A percentile compares a stretch with the other conserved stretches of the same genome.
Conservation (phyloP, 345 rosid species). For the Citropsis articulata region DNA sequence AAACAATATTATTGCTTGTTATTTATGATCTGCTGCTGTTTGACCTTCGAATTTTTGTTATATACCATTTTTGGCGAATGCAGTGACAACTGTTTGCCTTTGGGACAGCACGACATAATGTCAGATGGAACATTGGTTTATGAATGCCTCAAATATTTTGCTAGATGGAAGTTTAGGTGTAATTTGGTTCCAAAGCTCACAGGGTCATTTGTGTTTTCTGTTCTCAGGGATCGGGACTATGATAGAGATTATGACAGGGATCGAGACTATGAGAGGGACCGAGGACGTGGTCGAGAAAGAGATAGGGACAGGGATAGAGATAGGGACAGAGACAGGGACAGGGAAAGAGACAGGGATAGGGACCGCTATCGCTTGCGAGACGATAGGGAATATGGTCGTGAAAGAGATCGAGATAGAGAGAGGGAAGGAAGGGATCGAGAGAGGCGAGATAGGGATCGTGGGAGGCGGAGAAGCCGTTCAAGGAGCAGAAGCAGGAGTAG, state of each 20-base stretch:
- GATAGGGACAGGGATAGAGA: constrained; percentile 34
- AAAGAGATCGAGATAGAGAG: constrained; percentile 69
- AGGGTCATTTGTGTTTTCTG: not conserved
- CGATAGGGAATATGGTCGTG: constrained; percentile 70
- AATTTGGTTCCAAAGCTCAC: not conserved
- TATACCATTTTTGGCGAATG: not conserved
- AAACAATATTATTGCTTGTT: constrained; percentile 33
- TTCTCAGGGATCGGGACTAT: constrained; percentile 57
- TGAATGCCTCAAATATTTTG: not conserved
- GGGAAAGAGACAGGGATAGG: constrained; percentile 63
- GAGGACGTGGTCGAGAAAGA: constrained; percentile 38
- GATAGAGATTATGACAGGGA: constrained; percentile 50
- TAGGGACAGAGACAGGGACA: constrained; percentile 29
- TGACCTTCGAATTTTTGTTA: not conserved
- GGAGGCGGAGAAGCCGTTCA: constrained; percentile 62
- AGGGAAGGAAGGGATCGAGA: constrained; percentile 62
- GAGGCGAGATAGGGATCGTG: constrained; percentile 70
- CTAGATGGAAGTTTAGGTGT: not conserved
- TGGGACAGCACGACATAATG: no score
- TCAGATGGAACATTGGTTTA: not conserved
- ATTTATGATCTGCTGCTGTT: not conserved
- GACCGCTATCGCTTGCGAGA: constrained; percentile 66
- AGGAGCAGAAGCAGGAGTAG: constrained; percentile 64
- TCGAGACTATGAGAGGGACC: constrained; percentile 58
- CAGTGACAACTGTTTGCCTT: not conserved